Evolutionary conservation across 768 basidiomycete genomes (phyloP).

Genomic region (Boletus speciosus): DNA sequence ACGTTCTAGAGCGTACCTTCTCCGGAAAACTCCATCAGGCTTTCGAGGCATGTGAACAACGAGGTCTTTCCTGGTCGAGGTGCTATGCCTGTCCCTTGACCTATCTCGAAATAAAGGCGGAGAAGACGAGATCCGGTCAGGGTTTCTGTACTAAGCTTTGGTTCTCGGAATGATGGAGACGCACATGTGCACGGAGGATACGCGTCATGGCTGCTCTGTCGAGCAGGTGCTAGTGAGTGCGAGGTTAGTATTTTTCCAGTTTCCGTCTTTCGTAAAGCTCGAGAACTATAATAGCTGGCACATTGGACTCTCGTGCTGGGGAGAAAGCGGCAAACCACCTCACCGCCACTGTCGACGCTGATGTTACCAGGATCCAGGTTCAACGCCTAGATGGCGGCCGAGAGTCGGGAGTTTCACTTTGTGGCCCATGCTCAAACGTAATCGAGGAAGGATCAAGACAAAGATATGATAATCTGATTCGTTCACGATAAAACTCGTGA

Average conservation of each 20-base stretch:
- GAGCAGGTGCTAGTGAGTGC: too few relatives aligned
- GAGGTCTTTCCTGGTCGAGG: constrained; percentile 20
- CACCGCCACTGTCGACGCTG: too few relatives aligned
- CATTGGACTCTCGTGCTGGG: neutral
- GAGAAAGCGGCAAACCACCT: neutral
- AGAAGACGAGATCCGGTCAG: constrained; percentile 53
- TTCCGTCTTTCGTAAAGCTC: too few relatives aligned
- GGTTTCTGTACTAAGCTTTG: constrained; percentile 11
- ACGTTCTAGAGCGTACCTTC: constrained; percentile 16
- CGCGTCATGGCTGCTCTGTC: too few relatives aligned
- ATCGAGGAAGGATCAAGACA: neutral
- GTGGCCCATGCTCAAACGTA: neutral
- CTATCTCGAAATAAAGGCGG: constrained; percentile 39
- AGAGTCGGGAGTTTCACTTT: neutral
- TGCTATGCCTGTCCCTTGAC: constrained; percentile 44
- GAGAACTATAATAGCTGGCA: too few relatives aligned
- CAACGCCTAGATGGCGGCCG: neutral
- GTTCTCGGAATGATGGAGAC: constrained; percentile 14
- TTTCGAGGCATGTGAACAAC: constrained; percentile 51
- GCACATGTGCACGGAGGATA: constrained; percentile 1
- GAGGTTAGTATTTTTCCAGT: too few relatives aligned
- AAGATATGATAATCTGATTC: neutral
- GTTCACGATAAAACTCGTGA: neutral
- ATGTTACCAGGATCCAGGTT: neutral
- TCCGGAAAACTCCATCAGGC: constrained; percentile 47